Evolutionary conservation across 2,329 filamentous ascomycete species (phyloP), one percentile per base, ranked within the genome.

Genomic region (Thelonectria blattea): DNA sequence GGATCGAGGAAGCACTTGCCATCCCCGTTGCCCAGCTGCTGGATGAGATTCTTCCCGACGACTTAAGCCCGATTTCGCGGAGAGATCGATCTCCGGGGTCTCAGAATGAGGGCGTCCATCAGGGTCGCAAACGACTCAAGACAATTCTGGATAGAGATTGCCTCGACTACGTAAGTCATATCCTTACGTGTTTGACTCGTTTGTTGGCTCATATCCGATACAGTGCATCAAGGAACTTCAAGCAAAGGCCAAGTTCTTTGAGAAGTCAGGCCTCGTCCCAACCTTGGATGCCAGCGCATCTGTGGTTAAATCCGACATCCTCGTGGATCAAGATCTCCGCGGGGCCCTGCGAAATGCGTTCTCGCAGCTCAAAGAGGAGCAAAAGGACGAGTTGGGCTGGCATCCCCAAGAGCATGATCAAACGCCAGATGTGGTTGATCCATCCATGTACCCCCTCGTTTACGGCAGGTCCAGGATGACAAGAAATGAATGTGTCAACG

Each of bases 211-310:
- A 43, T 17, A 24, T 18, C 22, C 17, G 5, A 32, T 24, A 2
- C 14, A 69, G 68, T 70, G 66, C 15, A 67, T 70, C 14, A 15
- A 64, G 9, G 83, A 85, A 56, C 73, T 85, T 0, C 74, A 74
- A 9, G 77, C 74, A 60, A 85, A 85, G 58, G 81, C 82, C 0
- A 64, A 70, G 11, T 72, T 78, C 30, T 78, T 78, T 50, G 69
- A 77, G 34, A 64, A 73, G 3, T 75, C 73, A 2, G 63, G 72
- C 0, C 71, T 81, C 11, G 65, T 85, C 1, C 70, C 66, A 0
- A 66, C 63, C 0, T 20, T 73, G 1, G 72, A 73, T 30, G 65
- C 68, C 2, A 46, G 34, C 3, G 64, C 64, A 12, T 53, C 68
- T 0, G 52, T 63, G 1, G 64, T 64, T 42, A 73, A 73, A 11